These are phyloP conservation scores for Gastrodia elata DNA, from an alignment of 106 monocot genomes.

Conservation along the genomic window DNA sequence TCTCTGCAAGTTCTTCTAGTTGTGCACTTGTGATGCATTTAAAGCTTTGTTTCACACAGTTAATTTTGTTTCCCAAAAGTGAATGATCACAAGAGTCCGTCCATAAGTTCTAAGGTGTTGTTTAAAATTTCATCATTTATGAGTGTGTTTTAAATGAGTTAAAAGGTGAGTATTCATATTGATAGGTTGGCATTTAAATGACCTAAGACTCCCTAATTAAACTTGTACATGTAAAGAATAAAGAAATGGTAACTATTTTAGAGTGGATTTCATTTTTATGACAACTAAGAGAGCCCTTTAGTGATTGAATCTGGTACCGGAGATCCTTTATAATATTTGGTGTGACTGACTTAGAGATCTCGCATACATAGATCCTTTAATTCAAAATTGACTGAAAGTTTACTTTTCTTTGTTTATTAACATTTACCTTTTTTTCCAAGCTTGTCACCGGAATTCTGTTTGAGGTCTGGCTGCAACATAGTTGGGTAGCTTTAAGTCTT, in stretches of 20 bases:
- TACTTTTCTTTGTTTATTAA: not conserved
- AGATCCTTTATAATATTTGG: not conserved
- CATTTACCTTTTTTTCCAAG: not conserved
- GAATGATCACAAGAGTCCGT: not conserved
- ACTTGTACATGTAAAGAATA: not conserved
- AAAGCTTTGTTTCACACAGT: not conserved
- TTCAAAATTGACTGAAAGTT: not conserved
- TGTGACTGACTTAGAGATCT: not conserved
- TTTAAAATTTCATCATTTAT: not conserved
- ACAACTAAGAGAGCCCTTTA: not conserved
- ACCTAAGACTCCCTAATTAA: not conserved
- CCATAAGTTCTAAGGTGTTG: not conserved
- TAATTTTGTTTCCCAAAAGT: not conserved
- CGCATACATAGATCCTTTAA: not conserved
- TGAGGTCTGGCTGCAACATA: not conserved
- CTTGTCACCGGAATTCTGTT: not conserved
- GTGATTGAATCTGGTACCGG: not conserved
- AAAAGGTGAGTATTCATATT: not conserved
- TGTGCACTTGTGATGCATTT: not conserved
- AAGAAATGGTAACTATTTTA: not conserved
- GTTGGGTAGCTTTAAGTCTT: not conserved
- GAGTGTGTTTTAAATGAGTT: not conserved
- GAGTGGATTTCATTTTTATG: not conserved
- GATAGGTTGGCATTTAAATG: not conserved
- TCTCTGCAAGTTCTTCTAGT: not conserved